Evolutionary conservation across 371 early-diverging fungal species (phyloP), one percentile per base, ranked within the genome.

Genomic region (Capillidium heterosporum): DNA sequence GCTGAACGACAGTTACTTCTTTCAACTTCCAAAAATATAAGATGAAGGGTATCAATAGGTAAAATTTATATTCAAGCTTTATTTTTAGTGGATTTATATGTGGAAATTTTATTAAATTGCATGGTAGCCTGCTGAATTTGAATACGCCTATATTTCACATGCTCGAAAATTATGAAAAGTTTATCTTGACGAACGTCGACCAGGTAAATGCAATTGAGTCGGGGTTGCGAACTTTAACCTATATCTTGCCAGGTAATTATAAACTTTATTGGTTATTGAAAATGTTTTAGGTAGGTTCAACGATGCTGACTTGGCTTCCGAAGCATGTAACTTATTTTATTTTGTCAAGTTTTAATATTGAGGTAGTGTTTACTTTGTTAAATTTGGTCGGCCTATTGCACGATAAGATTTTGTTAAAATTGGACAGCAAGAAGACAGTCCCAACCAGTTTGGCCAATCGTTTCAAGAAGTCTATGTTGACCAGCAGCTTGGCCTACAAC

Each of bases 301-400:
- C 41, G 89, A 93, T 66, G 82, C 94, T 10, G 94, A 95, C 61
- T 71, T 95, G 26, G 88, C 87, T 21, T 91, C 96, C 13, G 91
- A 94, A 77, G 85, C 82, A 26, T 64, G 87, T 80, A 82, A 70
- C 74, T 31, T 27, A 44, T 17, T 32, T 44, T 32, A 39, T 48
- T 39, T 47, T 15, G 23, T 43, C 21, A 15, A n/a, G 7, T 28
- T 7, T n/a, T 50, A 5, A 56, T 31, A 0, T 32, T 35, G 4
- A 13, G 13, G 19, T 60, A 87, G 87, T 93, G 19, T 89, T 81
- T 72, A 81, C 91, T 11, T 67, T 77, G 0, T 70, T 91, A 24
- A 89, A 85, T 65, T 65, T 92, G 29, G 64, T 91, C 21, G 84
- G 87, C 48, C 67, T 88, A 24, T 88, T 89, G 69, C 91, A 92